Evolutionary conservation across 768 basidiomycete genomes (phyloP), one percentile per base, ranked within the genome.

Genomic region (Russula griseocarnosa): DNA sequence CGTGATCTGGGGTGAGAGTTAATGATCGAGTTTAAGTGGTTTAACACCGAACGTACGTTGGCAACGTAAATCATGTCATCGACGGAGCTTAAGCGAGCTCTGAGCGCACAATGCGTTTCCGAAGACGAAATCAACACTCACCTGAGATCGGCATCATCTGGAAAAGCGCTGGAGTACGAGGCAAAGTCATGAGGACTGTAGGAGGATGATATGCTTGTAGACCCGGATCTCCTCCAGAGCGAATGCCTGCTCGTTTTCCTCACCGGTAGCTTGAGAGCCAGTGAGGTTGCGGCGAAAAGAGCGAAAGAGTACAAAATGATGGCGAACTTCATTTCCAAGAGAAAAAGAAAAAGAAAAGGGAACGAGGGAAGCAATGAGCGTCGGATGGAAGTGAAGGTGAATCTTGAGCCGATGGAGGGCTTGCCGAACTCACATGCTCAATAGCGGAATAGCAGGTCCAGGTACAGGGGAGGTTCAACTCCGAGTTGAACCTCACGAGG

Each of bases 31-130:
- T 66, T 13, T 50, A 28, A 63, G 18, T 10, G 30, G 16, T 14
- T 18, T 34, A 36, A 40, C 44, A 18, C 16, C 18, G n/a, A 9
- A 76, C 87, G 74, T 69, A 90, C 89, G 71, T 92, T 86, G 60
- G 85, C 82, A 61, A 91, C 81, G 69, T 94, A 94, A 63, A 93
- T 79, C 73, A 93, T 72, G 75, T 93, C 92, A 65, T 86, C 82
- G 30, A 85, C 81, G 66, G 87, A 83, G 70, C 90, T 92, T 63
- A 28, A 61, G 57, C 1, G 42, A 40, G 50, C 10, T 40, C 13
- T 38, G 55, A 51, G 26, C 38, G 46, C 18, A 14, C 22, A 10
- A 18, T n/a, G 11, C 22, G 11, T 50, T 28, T 5, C 16, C 38
- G 13, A 22, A 34, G 13, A 46, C 46, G 11, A 40, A 58, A 30